phyloP scores from a whole-genome alignment of 139 green algal genomes.

The Volvox africanus region DNA sequence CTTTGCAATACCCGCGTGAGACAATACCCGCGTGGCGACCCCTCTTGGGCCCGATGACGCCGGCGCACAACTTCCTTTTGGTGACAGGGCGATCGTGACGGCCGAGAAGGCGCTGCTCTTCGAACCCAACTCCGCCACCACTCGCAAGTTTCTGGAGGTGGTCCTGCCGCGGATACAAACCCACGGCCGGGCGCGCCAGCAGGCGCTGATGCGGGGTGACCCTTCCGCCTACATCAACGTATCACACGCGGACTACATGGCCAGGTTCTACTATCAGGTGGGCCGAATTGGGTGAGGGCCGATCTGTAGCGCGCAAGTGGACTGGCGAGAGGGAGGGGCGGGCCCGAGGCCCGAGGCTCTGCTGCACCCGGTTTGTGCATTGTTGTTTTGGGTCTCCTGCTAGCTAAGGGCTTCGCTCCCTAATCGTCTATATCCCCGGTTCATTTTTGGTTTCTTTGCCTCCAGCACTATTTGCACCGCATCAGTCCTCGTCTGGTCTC shows the following conservation, averaged over 20 bases:
- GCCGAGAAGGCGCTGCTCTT: conserved; percentile 90
- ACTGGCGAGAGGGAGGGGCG: background rate
- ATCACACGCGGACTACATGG: conserved; percentile 61
- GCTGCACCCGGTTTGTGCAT: too few species aligned
- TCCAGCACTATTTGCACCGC: too few species aligned
- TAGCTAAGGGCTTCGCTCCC: too few species aligned
- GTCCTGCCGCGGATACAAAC: conserved; percentile 77
- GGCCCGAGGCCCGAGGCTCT: too few species aligned
- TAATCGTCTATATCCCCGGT: too few species aligned
- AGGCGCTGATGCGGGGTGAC: background rate
- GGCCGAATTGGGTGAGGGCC: background rate
- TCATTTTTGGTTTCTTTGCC: too few species aligned
- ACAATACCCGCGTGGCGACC: too few species aligned
- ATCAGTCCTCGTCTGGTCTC: too few species aligned
- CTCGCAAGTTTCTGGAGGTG: conserved; percentile 84
- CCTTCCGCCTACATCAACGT: conserved; percentile 22
- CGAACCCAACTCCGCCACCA: conserved; percentile 77
- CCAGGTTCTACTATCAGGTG: conserved; percentile 56
- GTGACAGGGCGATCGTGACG: conserved; percentile 78
- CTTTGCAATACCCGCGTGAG: too few species aligned
- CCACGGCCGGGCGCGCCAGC: background rate
- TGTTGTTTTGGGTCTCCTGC: too few species aligned
- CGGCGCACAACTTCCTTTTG: too few species aligned
- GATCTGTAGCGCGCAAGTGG: background rate
- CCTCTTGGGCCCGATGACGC: too few species aligned